These are phyloP conservation scores for Microbotryum silenes-acaulis DNA, from an alignment of 1,284 basidiomycete species.

Conservation along the genomic window DNA sequence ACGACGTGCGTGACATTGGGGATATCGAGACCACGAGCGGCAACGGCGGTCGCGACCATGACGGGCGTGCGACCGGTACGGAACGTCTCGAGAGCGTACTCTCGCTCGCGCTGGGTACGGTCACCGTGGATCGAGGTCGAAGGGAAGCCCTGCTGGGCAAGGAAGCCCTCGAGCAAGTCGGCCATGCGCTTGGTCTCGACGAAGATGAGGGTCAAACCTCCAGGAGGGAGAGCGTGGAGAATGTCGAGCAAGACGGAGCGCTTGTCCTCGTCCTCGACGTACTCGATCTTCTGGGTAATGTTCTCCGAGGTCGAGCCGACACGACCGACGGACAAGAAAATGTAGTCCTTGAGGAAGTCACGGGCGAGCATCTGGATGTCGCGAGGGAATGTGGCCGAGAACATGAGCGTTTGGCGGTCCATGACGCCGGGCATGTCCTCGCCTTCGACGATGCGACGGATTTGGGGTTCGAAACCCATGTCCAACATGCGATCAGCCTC, in stretches of 20 bases:
- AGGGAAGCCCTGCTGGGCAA: conserved; percentile 71
- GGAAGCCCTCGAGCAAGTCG: conserved; percentile 94
- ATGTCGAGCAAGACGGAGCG: conserved; percentile 93
- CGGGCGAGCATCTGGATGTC: conserved; percentile 97
- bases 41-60: conserved; percentile 95
- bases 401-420: conserved; percentile 98
- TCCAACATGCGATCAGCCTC: conserved; percentile 99
- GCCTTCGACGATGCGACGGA: conserved; percentile 92
- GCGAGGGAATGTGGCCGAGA: conserved; percentile 97
- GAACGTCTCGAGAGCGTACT: conserved; percentile 92
- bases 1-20: conserved; percentile 98
- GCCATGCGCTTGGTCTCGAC: conserved; percentile 99
- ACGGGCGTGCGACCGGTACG: conserved; percentile 88
- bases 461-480: conserved; percentile 99
- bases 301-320: conserved; percentile 98
- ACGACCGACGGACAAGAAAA: conserved; percentile 97
- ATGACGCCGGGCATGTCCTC: conserved; percentile 94
- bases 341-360: conserved; percentile 74
- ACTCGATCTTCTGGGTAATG: conserved; percentile 97
- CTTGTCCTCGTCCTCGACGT: conserved; percentile 96
- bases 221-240: conserved; percentile 54
- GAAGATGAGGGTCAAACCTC: conserved; percentile 89
- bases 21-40: conserved; percentile 97
- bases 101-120: conserved; percentile 94
- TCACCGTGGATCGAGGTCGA: conserved; percentile 98